These are phyloP conservation scores for Teratosphaeriaceae sp. DNA, from an alignment of 2,329 filamentous ascomycete genomes.

Conservation along the genomic window DNA sequence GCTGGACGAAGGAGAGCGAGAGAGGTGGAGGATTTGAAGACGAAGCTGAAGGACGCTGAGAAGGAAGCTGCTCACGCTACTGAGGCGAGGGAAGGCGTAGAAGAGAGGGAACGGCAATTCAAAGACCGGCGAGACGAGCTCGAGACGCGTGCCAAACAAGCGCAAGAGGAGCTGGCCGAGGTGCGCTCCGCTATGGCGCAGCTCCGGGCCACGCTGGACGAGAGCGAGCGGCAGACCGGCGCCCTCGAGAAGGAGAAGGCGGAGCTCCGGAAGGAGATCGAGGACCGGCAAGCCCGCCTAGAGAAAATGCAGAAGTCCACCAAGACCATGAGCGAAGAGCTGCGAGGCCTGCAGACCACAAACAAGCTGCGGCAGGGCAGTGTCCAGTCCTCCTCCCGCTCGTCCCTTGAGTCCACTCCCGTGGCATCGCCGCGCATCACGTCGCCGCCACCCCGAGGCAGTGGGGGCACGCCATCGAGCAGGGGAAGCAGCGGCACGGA, in stretches of 20 bases:
- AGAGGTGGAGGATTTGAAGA: slow-evolving; percentile 80
- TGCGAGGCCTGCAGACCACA: slow-evolving; percentile 42
- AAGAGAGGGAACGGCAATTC: slow-evolving; percentile 67
- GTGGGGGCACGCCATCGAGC: neutral
- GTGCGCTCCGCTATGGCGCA: slow-evolving; percentile 69
- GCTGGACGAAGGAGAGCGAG: slow-evolving; percentile 68
- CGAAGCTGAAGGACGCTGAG: slow-evolving; percentile 74
- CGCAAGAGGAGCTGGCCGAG: slow-evolving; percentile 67
- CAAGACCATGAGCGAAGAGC: slow-evolving; percentile 54
- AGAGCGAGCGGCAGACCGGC: slow-evolving; percentile 74
- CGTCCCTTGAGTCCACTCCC: slow-evolving; percentile 51
- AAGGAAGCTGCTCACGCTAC: slow-evolving; percentile 63
- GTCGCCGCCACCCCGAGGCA: slow-evolving; percentile 11
- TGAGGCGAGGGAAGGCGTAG: slow-evolving; percentile 72
- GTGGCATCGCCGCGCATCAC: slow-evolving; percentile 40
- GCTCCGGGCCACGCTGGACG: slow-evolving; percentile 74
- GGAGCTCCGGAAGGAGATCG: slow-evolving; percentile 67
- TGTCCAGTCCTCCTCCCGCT: slow-evolving; percentile 49
- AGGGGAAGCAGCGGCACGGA: slow-evolving; percentile 13
- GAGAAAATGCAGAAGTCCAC: slow-evolving; percentile 71
- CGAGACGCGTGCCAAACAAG: slow-evolving; percentile 62
- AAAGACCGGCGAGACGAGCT: slow-evolving; percentile 67
- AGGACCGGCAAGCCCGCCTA: slow-evolving; percentile 68
- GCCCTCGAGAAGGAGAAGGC: slow-evolving; percentile 77
- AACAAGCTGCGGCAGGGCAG: slow-evolving; percentile 30